Percentiles rank a stretch among this genome's conserved stretches.
Conservation (phyloP, 805 yeast genomes). For the Danielia oregonensis region DNA sequence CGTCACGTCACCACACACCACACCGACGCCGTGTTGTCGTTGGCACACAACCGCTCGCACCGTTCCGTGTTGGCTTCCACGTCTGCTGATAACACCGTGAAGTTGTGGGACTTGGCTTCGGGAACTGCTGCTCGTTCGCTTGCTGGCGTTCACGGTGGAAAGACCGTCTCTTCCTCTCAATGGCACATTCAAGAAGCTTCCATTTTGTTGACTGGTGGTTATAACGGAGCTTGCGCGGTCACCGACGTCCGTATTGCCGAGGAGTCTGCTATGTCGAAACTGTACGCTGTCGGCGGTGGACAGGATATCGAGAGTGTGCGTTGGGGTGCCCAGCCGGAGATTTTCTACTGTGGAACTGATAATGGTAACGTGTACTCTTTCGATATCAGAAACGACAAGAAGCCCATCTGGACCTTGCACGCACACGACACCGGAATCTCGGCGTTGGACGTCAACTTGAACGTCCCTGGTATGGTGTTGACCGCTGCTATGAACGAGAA, state of each 20-base stretch:
- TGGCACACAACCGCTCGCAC: constrained; percentile 77
- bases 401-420: constrained; percentile 90
- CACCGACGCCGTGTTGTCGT: constrained; percentile 88
- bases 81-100: constrained; percentile 92
- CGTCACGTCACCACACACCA: constrained; percentile 71
- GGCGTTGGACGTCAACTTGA: constrained; percentile 64
- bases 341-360: constrained; percentile 87
- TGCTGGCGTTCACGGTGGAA: constrained; percentile 65
- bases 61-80: constrained; percentile 88
- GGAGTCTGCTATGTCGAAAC: constrained; percentile 54
- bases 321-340: constrained; percentile 57
- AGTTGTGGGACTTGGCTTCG: constrained; percentile 85
- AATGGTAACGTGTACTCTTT: constrained; percentile 84
- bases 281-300: constrained; percentile 57
- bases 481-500: constrained; percentile 94
- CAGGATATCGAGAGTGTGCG: constrained; percentile 83
- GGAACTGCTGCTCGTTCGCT: constrained; percentile 78
- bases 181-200: constrained; percentile 75
- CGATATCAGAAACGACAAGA: constrained; percentile 67
- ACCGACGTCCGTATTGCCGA: constrained; percentile 79
- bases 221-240: constrained; percentile 79
- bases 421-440: constrained; percentile 96
- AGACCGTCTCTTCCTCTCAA: constrained; percentile 77
- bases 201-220: constrained; percentile 84
- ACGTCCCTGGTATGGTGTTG: constrained; percentile 67